Percentiles rank a stretch among this genome's conserved stretches.
Conservation (phyloP, 192 early-diverging fungal genomes). For the Rhizoclosmatium sp. region DNA sequence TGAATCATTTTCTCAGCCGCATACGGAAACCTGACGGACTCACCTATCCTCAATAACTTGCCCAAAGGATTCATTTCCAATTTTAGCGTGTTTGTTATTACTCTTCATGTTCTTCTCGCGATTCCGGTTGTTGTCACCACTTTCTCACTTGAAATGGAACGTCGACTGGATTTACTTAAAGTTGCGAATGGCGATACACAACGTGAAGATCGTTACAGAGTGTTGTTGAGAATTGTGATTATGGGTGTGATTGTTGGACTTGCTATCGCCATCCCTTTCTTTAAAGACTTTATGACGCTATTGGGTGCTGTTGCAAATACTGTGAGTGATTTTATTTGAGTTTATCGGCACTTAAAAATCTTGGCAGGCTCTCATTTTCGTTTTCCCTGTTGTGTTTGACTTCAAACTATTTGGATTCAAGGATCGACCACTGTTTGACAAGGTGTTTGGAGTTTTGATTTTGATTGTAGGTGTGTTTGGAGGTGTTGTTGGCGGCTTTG, state of each 20-base stretch:
- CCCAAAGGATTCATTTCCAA: slow-evolving; percentile 64
- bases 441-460: slow-evolving; percentile 61
- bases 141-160: slow-evolving; percentile 77
- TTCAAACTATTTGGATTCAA: slow-evolving; percentile 75
- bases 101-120: slow-evolving; percentile 81
- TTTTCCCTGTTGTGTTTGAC: slow-evolving; percentile 82
- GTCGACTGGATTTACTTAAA: slow-evolving; percentile 59
- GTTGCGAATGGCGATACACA: slow-evolving; percentile 11
- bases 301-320: slow-evolving; percentile 81
- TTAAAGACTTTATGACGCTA: slow-evolving; percentile 81
- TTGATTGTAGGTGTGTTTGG: slow-evolving; percentile 67
- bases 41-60: slow-evolving; percentile 76
- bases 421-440: slow-evolving; percentile 54
- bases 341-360: slow-evolving; percentile 18
- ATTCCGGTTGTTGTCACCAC: slow-evolving; percentile 80
- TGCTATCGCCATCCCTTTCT: slow-evolving; percentile 78
- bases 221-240: slow-evolving; percentile 61
- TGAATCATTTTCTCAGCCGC: slow-evolving; percentile 31
- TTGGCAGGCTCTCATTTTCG: slow-evolving; percentile 75
- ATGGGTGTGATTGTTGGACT: slow-evolving; percentile 63
- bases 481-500: slow-evolving; percentile 44
- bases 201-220: slow-evolving; percentile 40
- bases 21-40: slow-evolving; percentile 72
- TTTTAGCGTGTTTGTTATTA: slow-evolving; percentile 77
- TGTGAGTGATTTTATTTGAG: slow-evolving; percentile 8